Base-by-base conservation (phyloP, 23 red algal genomes). In the Gracilaria vermiculophylla region DNA sequence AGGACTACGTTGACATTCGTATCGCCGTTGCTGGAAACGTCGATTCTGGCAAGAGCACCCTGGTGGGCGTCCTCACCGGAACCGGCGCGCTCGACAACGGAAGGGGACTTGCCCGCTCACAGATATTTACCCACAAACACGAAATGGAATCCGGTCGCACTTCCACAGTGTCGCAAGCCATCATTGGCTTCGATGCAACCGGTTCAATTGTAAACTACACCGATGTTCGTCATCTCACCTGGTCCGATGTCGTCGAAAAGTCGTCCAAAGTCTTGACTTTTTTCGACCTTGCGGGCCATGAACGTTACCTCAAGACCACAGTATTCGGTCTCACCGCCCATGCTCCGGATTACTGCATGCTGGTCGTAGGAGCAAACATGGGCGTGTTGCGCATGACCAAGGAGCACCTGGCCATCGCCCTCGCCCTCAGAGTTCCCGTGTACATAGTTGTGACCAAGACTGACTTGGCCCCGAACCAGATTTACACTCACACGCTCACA, bases 301-400 rank as follows among this genome's bases (percentile, higher is more conserved):
- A 99, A 83, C 87, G 89, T 15, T 99, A 99, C 71, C 80, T 99
- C 62, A 99, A 95, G 90, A 99, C 97, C 32, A 99, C 97, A 34
- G 83, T 99, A 57, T 99, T 99, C 78, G 97, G 97, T 3, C 73
- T 99, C 39, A 95, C 97, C 8, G 97, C 92, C 21, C 89, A 95
- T 81, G 97, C 86, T 13, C 92, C 92, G 23, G 97, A 99, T 70
- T 99, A 95, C 64, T 95, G 92, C 45, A 95, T 99, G 93, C 92
- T 99, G 8, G 93, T 99, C 33, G 81, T 99, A 39, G 92, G 80
- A 21, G 87, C 92, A 27, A 99, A 99, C 83, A 94, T 92, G 89
- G 97, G 92, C 47, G 92, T 99, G 33, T 85, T 99, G 58, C 67
- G 97, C 29, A 99, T 99, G 97, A 95, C 92, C 25, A 94, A 95